Base-by-base conservation (phyloP, 495 filamentous ascomycete species). In the Hypoxylon intermedium region DNA sequence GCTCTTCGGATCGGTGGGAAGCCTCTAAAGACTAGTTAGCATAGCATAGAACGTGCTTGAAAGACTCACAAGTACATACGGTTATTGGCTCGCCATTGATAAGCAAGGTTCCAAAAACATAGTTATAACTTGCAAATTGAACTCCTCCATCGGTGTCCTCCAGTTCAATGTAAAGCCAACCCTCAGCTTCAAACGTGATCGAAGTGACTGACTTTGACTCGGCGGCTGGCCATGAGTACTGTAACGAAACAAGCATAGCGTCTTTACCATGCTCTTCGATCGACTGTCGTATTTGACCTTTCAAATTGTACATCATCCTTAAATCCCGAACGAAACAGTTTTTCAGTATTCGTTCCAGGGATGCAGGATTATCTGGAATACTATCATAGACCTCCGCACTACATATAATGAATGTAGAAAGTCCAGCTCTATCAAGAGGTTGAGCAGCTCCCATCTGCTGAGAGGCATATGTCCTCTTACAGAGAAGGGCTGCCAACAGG, bases 401-500 rank as follows among this genome's bases (percentile, higher is more conserved):
- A 40, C 57, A 62, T 36, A 64, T 51, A 31, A 79, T 57, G 34
- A 72, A 77, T 40, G n/a, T 58, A 6, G 38, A n/a, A 16, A 76
- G 45, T 0, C 38, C 53, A 7, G 28, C 50, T 9, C 30, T 20
- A 6, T 60, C 47, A 6, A 68, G 20, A 16, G 2, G 4, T 21
- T 36, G 18, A 3, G 12, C 31, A 6, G 15, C 34, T 42, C 6
- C 11, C 44, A 67, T 66, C 15, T 69, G 15, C 19, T 72, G 65
- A n/a, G 69, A 48, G 6, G 69, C 60, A 49, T 78, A 85, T 0
- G 80, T 84, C 12, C 76, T 73, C 41, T 77, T 72, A 51, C 78
- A 83, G n/a, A 84, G 67, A 1, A 85, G 53, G 15, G 81, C 73
- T 3, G 81, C 75, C 64, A 69, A 78, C 0, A 83, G 67, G 1